Evolutionary conservation across 257 asterid genomes (phyloP).

Genomic region (Solanum piurae): DNA sequence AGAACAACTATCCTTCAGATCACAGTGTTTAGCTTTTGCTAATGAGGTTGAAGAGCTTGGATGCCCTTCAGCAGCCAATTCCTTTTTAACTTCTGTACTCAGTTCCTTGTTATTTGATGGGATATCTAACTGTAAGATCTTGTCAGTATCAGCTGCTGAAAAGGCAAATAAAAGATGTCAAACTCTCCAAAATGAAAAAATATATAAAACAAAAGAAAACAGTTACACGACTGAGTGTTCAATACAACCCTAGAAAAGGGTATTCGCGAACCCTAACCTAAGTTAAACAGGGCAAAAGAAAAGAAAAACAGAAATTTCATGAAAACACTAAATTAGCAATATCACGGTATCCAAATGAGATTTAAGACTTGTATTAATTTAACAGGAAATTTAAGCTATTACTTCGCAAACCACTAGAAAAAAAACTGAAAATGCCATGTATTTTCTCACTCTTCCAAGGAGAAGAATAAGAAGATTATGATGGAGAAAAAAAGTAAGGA

Average conservation of each 20-base stretch:
- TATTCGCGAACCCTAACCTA: background rate
- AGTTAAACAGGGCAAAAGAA: background rate
- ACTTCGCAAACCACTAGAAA: background rate
- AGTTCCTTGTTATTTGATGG: conserved; percentile 17
- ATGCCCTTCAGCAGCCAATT: conserved; percentile 22
- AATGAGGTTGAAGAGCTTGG: conserved; percentile 34
- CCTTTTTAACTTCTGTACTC: conserved; percentile 21
- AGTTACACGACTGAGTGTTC: background rate
- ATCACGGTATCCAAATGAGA: background rate
- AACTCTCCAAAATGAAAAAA: background rate
- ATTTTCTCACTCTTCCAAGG: background rate
- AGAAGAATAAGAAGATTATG: background rate
- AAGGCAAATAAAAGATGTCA: conserved; percentile 5
- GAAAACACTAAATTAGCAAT: background rate
- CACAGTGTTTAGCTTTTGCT: conserved; percentile 25
- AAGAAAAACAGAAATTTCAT: background rate
- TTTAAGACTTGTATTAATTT: background rate
- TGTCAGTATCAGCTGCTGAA: conserved; percentile 16
- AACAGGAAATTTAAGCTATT: background rate
- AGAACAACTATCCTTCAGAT: conserved; percentile 21
- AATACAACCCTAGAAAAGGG: background rate
- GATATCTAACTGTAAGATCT: conserved; percentile 17
- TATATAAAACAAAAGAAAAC: background rate
- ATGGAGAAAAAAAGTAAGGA: background rate
- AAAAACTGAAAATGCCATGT: background rate